phyloP scores from a whole-genome alignment of 73 alveolate genomes.

The Paramecium tetraurelia region DNA sequence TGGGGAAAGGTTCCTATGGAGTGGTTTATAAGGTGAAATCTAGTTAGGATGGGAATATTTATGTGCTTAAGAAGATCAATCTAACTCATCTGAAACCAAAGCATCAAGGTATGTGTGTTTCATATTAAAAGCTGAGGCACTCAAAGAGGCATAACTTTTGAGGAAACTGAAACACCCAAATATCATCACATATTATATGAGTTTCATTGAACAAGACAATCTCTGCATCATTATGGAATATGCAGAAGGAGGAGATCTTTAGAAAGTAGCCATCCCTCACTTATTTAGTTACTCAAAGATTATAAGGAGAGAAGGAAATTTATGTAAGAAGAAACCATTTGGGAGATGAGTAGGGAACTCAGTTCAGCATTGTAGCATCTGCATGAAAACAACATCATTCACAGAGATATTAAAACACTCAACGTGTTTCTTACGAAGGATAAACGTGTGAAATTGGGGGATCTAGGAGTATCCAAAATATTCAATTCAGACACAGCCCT shows the following conservation, averaged over 20 bases:
- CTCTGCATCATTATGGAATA: constrained; percentile 95
- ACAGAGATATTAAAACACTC: constrained; percentile 94
- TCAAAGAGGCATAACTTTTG: constrained; percentile 90
- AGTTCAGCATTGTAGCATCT: constrained; percentile 87
- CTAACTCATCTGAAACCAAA: constrained; percentile 87
- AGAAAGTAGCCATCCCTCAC: constrained; percentile 65
- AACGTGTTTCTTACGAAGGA: constrained; percentile 83
- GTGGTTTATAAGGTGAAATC: constrained; percentile 86
- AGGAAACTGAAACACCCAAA: constrained; percentile 87
- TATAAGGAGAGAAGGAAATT: constrained; percentile 59
- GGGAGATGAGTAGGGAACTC: constrained; percentile 90
- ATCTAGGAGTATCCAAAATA: constrained; percentile 95
- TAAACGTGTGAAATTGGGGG: constrained; percentile 83
- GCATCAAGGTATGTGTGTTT: constrained; percentile 71
- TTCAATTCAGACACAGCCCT: constrained; percentile 77
- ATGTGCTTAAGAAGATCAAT: constrained; percentile 92
- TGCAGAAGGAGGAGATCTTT: constrained; percentile 96
- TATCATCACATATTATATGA: constrained; percentile 81
- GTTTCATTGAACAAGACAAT: constrained; percentile 88
- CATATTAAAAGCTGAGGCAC: constrained; percentile 67
- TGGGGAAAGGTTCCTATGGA: constrained; percentile 95
- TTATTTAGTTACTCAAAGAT: constrained; percentile 41
- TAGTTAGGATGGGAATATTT: constrained; percentile 64
- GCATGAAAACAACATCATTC: constrained; percentile 91
- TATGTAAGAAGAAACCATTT: constrained; percentile 79